Evolutionary conservation across 2,329 filamentous ascomycete genomes (phyloP).

Genomic region (Cladophialophora carrionii): DNA sequence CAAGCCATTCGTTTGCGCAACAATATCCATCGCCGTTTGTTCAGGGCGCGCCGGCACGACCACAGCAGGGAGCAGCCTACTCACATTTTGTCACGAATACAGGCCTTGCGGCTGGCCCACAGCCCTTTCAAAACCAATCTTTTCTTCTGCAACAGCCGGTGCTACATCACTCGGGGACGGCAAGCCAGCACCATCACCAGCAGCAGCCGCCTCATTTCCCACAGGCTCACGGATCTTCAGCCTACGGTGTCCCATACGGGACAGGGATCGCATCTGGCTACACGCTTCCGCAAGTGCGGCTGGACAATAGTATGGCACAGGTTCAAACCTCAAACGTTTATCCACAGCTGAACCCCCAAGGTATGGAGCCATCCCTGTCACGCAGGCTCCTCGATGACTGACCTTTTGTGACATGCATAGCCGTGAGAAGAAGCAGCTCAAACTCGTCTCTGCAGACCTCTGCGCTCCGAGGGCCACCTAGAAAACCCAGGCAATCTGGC

Average conservation of each 20-base stretch:
- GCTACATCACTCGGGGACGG: constrained; percentile 14
- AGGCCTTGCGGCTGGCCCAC: constrained; percentile 9
- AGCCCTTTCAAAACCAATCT: constrained; percentile 23
- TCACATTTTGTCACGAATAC: constrained; percentile 21
- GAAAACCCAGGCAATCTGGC: constrained; percentile 71
- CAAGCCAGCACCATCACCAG: constrained; percentile 19
- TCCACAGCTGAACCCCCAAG: constrained; percentile 27
- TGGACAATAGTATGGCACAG: constrained; percentile 28
- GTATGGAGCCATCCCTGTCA: constrained; percentile 16
- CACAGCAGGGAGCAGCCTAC: constrained; percentile 28
- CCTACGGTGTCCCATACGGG: constrained; percentile 24
- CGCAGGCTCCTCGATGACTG: constrained; percentile 1
- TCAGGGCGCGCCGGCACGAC: constrained; percentile 29
- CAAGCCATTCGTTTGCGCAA: constrained; percentile 27
- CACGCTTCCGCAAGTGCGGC: constrained; percentile 32
- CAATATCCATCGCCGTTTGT: constrained; percentile 38
- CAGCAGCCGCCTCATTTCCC: constrained; percentile 24
- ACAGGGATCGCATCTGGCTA: constrained; percentile 23
- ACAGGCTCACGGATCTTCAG: constrained; percentile 15
- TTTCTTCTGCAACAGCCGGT: constrained; percentile 29
- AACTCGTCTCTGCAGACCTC: constrained; percentile 40
- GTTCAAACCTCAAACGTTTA: constrained; percentile 18
- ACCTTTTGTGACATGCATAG: constrained; percentile 13
- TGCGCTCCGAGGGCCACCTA: constrained; percentile 63
- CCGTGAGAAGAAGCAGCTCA: constrained; percentile 36